Base-by-base conservation (phyloP, 2,329 filamentous ascomycete genomes). In the Trichoderma sp. region DNA sequence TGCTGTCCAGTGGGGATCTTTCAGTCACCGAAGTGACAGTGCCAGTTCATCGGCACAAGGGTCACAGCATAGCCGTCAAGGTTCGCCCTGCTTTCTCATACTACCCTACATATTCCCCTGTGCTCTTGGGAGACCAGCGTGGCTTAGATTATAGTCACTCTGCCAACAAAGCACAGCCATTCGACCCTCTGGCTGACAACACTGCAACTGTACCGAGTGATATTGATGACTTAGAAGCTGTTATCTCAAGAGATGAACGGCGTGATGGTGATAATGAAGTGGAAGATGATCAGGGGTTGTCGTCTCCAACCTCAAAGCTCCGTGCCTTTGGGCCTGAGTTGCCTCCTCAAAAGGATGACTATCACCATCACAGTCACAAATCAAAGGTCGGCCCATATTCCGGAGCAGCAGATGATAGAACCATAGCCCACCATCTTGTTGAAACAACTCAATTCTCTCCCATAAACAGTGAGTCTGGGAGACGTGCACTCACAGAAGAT, bases 51-150 rank as follows among this genome's bases (percentile, higher is more conserved):
- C 72, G 64, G 38, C 75, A 77, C 24, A 68, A 72, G n/a, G 80
- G 78, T 6, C 79, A 81, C 31, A 78, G 74, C 56, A 78, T 75
- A 33, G 73, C 76, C 11, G 78, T 78, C 18, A 83, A 83, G 41
- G 77, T 80, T 35, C 79, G 78, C 4, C 81, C 82, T 16, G 78
- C 78, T 3, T 80, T 78, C 50, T 76, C 78, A 6, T 56, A 78
- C 18, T 63, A 79, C 38, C 71, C 75, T 1, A 66, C 76, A 6
- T 69, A 78, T 35, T 67, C 77, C 24, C 72, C 69, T 38, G 27
- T 21, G 18, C 31, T 65, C 11, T 11, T 63, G 11, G 65, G 63
- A 45, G 66, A 62, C 4, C 41, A 68, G 21, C 59, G 68, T 45
- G 75, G 59, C n/a, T 56, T 76, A 14, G 31, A 75, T 29, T 64